Evolutionary conservation across 1,284 basidiomycete species (phyloP), one percentile per base, ranked within the genome.

Genomic region (Cutaneotrichosporon dermatis): DNA sequence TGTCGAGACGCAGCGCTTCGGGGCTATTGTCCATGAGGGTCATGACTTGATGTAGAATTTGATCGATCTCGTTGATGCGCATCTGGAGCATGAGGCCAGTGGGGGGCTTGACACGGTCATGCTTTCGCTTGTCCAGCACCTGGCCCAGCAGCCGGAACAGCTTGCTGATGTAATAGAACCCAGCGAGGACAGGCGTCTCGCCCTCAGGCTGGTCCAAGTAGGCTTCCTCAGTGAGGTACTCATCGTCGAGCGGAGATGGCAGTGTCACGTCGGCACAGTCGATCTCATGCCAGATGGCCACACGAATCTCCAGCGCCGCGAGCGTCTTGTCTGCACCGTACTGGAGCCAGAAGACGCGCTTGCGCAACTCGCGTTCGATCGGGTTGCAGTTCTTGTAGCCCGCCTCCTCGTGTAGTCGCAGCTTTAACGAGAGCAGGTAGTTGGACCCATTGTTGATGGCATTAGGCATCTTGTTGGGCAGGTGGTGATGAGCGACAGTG

Each of bases 281-380:
- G 71, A 90, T 88, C 71, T 92, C 89, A 57, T 89, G 84, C 69
- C 90, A 82, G 71, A 85, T 88, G 61, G 91, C 88, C 36, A 89
- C 88, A 55, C 87, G 82, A 10, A 88, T 88, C 7, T 71, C 63
- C 43, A 92, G 81, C 33, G 91, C 87, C 49, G 87, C 87, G 85
- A 88, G 88, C n/a, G 89, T 90, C 77, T 90, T 90, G 76, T 92
- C 89, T 67, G 88, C 89, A 74, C 87, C 88, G 69, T 90, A 92
- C 54, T 90, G 82, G 37, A 93, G 79, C 89, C 89, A 92, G 79
- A 92, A 92, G 34, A 85, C 84, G 61, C 90, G 82, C 61, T 90
- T 83, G 36, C 90, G 81, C 35, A 91, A 83, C 77, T 92, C 89
- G 62, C 85, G 86, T 79, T 92, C 90, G 66, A 93, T 87, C 43